Evolutionary conservation across 2,329 filamentous ascomycete species (phyloP), one percentile per base, ranked within the genome.

Genomic region (Trichoderma brevicompactum): DNA sequence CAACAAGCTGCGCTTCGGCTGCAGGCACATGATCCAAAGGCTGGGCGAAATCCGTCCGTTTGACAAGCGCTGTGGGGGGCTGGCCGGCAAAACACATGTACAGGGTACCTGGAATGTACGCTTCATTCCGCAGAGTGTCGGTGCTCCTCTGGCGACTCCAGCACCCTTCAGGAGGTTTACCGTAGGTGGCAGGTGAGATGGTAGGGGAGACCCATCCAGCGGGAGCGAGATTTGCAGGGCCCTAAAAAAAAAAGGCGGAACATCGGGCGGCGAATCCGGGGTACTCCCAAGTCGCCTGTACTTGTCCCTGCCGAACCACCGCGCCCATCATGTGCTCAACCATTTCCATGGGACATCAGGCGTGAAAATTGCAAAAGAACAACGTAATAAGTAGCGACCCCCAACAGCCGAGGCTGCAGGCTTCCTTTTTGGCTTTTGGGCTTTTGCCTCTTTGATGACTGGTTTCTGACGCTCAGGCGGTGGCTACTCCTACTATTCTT

Each of bases 241-340:
- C 36, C 17, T 23, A 23, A 19, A 12, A 17, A 12, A 17, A 19
- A 65, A 17, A 23, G 62, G 54, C 59, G 59, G 59, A 53, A 53
- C 49, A 15, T 63, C 54, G 34, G n/a, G 65, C 65, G 65, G 53
- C 52, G 53, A 59, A 59, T 54, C 61, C 54, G 61, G 54, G 48
- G 65, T 66, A 44, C 48, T 54, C 28, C 12, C 17, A 65, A 43
- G 65, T 65, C 49, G 40, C 40, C 15, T 17, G 17, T 59, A 66
- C 65, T 19, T 54, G 23, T 28, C 36, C 9, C 43, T 52, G 53
- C 61, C 54, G 59, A 58, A 62, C 46, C 41, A 46, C 32, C 19
- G 43, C 19, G 43, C 41, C 60, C 61, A 65, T 66, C 65, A 66
- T 66, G 65, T 66, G 65, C 53, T 66, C 61, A 66, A 66, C 60